phyloP scores from a whole-genome alignment of 441 rosid species.

The Isatis lusitanica region DNA sequence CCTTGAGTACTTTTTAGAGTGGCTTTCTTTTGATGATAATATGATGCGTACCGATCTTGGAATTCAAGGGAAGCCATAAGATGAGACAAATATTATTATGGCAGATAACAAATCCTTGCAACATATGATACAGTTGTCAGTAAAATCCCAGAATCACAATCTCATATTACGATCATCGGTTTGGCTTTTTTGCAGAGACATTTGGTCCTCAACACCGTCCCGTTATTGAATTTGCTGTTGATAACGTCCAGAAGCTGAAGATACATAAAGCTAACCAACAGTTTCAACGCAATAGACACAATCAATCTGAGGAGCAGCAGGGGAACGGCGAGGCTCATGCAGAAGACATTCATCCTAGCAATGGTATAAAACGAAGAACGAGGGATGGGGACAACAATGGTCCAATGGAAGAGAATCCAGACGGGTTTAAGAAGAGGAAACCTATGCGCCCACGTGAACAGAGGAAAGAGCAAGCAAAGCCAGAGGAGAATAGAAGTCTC shows the following conservation, averaged over 20 bases:
- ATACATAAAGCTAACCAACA: slow-evolving; percentile 50
- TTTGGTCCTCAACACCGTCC: slow-evolving; percentile 82
- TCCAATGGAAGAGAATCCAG: slow-evolving; percentile 19
- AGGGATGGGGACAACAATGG: slow-evolving; percentile 36
- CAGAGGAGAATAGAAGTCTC: background rate
- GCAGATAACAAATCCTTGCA: background rate
- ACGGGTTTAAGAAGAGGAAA: slow-evolving; percentile 49
- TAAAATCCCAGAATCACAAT: slow-evolving; percentile 2
- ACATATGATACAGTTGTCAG: background rate
- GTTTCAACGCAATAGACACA: slow-evolving; percentile 38
- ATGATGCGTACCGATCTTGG: background rate
- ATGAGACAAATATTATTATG: background rate
- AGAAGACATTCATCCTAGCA: slow-evolving; percentile 12
- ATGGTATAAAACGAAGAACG: slow-evolving; percentile 49
- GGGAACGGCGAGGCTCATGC: slow-evolving; percentile 28
- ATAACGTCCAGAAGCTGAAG: slow-evolving; percentile 75
- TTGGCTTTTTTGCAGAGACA: slow-evolving; percentile 51
- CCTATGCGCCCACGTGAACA: slow-evolving; percentile 34
- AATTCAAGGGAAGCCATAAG: background rate
- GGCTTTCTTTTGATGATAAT: background rate
- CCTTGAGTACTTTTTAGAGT: background rate
- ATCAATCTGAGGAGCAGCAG: slow-evolving; percentile 29
- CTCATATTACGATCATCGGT: slow-evolving; percentile 5
- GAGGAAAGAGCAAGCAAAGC: slow-evolving; percentile 25
- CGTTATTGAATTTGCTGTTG: slow-evolving; percentile 79